Evolutionary conservation across 164 flowering plant species (phyloP), one percentile per base, ranked within the genome.

Genomic region (Stephania japonica): DNA sequence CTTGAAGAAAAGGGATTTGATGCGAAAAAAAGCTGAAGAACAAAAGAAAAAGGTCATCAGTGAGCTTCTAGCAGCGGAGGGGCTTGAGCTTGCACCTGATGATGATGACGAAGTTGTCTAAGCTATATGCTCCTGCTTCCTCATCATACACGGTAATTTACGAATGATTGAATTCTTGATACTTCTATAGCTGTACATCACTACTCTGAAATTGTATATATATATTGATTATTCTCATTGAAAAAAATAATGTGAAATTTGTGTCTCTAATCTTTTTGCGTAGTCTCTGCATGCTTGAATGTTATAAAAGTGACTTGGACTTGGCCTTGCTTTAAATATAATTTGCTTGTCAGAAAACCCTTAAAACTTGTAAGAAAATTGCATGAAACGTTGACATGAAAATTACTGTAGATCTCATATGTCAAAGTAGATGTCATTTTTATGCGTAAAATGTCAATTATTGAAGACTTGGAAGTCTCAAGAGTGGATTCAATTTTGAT

Each of bases 11-110:
- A 83, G 99, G 80, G 99, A 95, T 75, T 53, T 95, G 74, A 86
- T 86, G 91, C 77, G 97, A 61, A 92, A 78, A 83, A 92, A 89
- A 81, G 92, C 96, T 2, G 96, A 90, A 74, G 96, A 89, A 23
- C 94, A 92, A 7, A 87, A 84, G 87, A 87, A 81, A 73, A 86
- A 81, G 68, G 75, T 80, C 24, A 85, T 93, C 61, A 76, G 73
- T 70, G 87, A 83, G 79, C 97, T 95, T 75, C 84, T 95, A 70
- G 99, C 96, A 9, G 94, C 88, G 14, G 98, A 95, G 81, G 99
- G 98, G 50, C 91, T 95, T 49, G 98, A 95, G 80, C 93, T 93
- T 42, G 98, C 82, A 27, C 74, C 86, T 10, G 93, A 88, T 49
- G 86, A 81, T 23, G 88, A 92, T 65, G 84, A 88, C 44, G 65